Base-by-base conservation (phyloP, 2,329 filamentous ascomycete species). In the Mollisia scopiformis region DNA sequence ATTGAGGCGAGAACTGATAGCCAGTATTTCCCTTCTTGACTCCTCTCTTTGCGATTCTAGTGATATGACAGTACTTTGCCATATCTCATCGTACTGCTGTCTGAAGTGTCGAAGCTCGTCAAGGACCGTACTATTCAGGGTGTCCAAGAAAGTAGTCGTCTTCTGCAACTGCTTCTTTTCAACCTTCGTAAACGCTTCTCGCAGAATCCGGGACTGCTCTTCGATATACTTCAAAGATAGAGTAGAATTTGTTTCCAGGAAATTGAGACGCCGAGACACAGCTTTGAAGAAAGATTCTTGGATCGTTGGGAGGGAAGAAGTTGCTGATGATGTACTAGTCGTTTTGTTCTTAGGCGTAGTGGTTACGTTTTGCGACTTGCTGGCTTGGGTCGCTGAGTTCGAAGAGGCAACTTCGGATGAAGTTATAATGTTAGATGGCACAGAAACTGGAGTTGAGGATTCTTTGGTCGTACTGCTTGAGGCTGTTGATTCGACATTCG, bases 281-380 rank as follows among this genome's bases (percentile, higher is more conserved):
- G 93, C 92, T 75, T 98, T 98, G 83, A 97, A 99, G 76, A 99
- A 98, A 1, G 91, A 95, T 74, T 99, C 95, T 75, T 99, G 95
- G 1, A 96, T 95, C 0, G 93, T 93, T 2, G 94, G 93, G 0
- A 87, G 85, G 1, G 89, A 76, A 1, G 83, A 75, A 7, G 82
- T 73, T 1, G 81, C 71, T 8, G 80, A 77, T 27, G 75, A 61
- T 25, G 75, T 79, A 69, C 67, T 78, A 58, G 75, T 71, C 67
- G 49, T 72, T 57, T 71, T 72, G 11, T 65, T 67, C 47, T 67
- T 70, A 0, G 62, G 57, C 13, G 62, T 56, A 19, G 58, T 61
- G 14, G 66, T 65, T 7, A 59, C 50, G 41, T 66, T 64, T 27
- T 69, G 64, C 2, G 58, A 37, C 54, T 69, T 69, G 30, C 57